Base-by-base conservation (phyloP, 1,139 yeast genomes). In the Pneumocystis oryctolagi region DNA sequence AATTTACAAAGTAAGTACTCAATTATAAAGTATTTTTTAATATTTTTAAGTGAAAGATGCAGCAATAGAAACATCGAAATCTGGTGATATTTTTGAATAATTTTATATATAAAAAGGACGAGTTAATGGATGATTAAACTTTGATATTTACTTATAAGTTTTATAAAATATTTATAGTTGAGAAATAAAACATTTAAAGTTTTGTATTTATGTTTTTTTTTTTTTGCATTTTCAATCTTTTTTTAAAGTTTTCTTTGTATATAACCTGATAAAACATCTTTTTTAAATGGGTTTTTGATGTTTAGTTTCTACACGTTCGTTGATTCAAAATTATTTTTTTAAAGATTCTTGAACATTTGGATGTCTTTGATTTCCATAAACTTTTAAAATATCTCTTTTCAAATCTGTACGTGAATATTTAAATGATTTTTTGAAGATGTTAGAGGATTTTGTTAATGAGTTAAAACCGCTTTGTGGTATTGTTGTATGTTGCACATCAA, bases 401-500 rank as follows among this genome's bases (percentile, higher is more conserved):
- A 47, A 9, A 47, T 2, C 18, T 25, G 12, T 25, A 47, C 3
- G 35, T 20, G 31, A 14, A 9, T 25, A 37, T 2, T 25, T 47
- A 12, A 47, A 12, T 47, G 5, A 9, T 20, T 40, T 40, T 47
- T 47, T 47, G 5, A 47, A 25, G 32, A 47, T 47, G 55, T 25
- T 31, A 25, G 55, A 47, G 12, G 31, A 47, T 4, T 12, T 47
- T 25, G 25, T 9, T 47, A 1, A 47, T 25, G 55, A 18, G 3
- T 25, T 59, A 40, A 47, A 40, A 14, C 74, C 74, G 8, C 66
- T 73, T 18, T 63, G 60, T 40, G 73, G 73, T 31, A 66, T 69
- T 59, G 69, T 70, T 9, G 67, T 73, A 58, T 71, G 74, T 66
- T 71, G 73, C 60, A 73, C 75, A 3, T 70, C 72, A 4, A 66